Evolutionary conservation across 2,329 filamentous ascomycete species (phyloP), one percentile per base, ranked within the genome.

Genomic region (Claviceps sp.): DNA sequence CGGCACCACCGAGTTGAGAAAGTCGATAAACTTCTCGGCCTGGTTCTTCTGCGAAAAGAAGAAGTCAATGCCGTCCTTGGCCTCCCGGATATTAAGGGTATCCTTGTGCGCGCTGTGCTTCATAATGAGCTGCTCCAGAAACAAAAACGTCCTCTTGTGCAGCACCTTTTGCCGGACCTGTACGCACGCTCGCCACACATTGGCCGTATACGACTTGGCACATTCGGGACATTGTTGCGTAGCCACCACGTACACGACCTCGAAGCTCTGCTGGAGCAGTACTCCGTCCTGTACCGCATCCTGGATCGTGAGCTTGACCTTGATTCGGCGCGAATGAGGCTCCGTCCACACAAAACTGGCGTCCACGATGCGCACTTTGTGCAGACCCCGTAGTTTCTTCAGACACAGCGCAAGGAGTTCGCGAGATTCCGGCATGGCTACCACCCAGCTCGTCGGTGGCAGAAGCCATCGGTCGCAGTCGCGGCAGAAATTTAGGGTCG

Each of bases 271-370:
- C 70, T 98, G 93, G 61, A 98, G 73, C 52, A 84, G 67, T 46
- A 82, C 75, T 26, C 79, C 80, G 52, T 81, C 79, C 50, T 77
- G 76, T 2, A 83, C 78, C 22, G 75, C 69, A 55, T 82, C 79
- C 64, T 97, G 93, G 47, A 97, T 84, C 1, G 93, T 97, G 67
- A 98, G 84, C 74, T 96, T 96, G 67, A 97, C 84, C 71, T 90
- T 94, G 57, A 97, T 78, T 65, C 93, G 78, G 63, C 88, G 78
- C 61, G 90, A 96, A 72, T 98, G 93, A 11, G 93, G 91, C 69
- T 98, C 93, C 1, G 93, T 98, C 93, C 93, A 98, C 64, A 97
- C 86, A 65, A 97, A 98, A 62, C 82, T 86, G 47, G 93, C 93
- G 66, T 98, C 93, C 62, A 96, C 90, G 62, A 98, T 93, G 55